phyloP scores from a whole-genome alignment of 148 eudicot species.

The Nepenthes mirabilis region DNA sequence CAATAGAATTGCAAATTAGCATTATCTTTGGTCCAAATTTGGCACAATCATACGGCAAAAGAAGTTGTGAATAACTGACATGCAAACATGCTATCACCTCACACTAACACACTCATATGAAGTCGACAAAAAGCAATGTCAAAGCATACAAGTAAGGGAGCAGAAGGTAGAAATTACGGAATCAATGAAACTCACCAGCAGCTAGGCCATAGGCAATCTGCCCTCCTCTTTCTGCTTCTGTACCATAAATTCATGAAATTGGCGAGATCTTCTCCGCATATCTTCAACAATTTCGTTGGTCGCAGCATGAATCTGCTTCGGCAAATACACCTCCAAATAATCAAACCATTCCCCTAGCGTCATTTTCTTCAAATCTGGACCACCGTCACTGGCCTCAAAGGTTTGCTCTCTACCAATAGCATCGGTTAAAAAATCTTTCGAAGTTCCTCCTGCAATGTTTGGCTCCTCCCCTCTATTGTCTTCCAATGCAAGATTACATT shows the following conservation, averaged over 20 bases:
- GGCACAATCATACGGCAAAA: no score
- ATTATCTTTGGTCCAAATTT: no score
- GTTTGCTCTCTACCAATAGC: slow-evolving; percentile 4
- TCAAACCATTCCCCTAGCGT: slow-evolving; percentile 70
- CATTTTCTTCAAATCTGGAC: slow-evolving; percentile 49
- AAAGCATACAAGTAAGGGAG: no score
- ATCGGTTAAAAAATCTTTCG: neutral
- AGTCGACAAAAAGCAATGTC: no score
- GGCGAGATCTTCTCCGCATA: slow-evolving; percentile 37
- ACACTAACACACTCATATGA: no score
- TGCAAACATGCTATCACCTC: no score
- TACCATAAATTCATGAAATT: slow-evolving; percentile 42
- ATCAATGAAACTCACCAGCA: neutral
- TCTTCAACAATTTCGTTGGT: slow-evolving; percentile 43
- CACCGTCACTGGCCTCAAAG: slow-evolving; percentile 8
- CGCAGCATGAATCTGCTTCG: slow-evolving; percentile 35
- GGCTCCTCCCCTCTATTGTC: neutral
- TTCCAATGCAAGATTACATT: neutral
- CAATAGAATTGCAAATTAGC: no score
- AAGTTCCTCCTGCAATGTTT: neutral
- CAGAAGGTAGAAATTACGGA: slow-evolving; percentile 1
- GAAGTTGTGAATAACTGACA: no score
- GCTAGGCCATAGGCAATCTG: slow-evolving; percentile 12
- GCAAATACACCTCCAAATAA: slow-evolving; percentile 46
- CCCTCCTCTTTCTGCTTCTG: slow-evolving; percentile 30